phyloP scores from a whole-genome alignment of 2,329 filamentous ascomycete species.

The Botrytis fabae region DNA sequence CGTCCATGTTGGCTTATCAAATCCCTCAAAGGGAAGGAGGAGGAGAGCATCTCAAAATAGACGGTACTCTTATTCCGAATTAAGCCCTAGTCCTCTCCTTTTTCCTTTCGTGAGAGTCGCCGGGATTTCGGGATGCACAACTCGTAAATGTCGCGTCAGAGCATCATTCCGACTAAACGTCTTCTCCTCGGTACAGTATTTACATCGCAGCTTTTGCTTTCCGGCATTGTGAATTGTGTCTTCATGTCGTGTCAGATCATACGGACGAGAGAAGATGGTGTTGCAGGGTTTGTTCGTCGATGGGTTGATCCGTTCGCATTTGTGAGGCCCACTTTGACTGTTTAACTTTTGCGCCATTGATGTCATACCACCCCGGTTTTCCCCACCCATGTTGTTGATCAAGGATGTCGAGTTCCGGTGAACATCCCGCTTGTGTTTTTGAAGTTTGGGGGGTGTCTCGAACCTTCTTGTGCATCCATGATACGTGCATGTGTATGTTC shows the following conservation, averaged over 20 bases:
- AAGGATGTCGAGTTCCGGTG: slow-evolving; percentile 66
- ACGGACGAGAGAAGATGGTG: slow-evolving; percentile 90
- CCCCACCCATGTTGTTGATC: slow-evolving; percentile 42
- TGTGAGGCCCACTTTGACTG: slow-evolving; percentile 89
- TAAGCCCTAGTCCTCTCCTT: slow-evolving; percentile 30
- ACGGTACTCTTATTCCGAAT: not conserved
- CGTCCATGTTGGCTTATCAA: not conserved
- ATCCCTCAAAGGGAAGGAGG: not conserved
- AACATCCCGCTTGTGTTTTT: slow-evolving; percentile 93
- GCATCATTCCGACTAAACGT: slow-evolving; percentile 95
- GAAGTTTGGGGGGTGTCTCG: slow-evolving; percentile 79
- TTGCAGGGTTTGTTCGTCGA: slow-evolving; percentile 94
- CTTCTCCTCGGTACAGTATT: slow-evolving; percentile 93
- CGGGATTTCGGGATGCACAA: slow-evolving; percentile 87
- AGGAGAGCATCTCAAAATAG: not conserved
- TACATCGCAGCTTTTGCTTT: slow-evolving; percentile 92
- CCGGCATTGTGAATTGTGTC: slow-evolving; percentile 95
- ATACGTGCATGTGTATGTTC: slow-evolving; percentile 95
- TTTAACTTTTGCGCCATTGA: slow-evolving; percentile 62
- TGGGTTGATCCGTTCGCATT: slow-evolving; percentile 89
- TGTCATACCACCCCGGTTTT: slow-evolving; percentile 43
- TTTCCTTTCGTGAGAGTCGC: slow-evolving; percentile 67
- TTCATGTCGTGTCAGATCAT: slow-evolving; percentile 94
- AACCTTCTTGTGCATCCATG: slow-evolving; percentile 88
- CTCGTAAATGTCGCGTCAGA: slow-evolving; percentile 88